Base-by-base conservation (phyloP, 176 grass and related monocot genomes). In the Hordeum vulgare region DNA sequence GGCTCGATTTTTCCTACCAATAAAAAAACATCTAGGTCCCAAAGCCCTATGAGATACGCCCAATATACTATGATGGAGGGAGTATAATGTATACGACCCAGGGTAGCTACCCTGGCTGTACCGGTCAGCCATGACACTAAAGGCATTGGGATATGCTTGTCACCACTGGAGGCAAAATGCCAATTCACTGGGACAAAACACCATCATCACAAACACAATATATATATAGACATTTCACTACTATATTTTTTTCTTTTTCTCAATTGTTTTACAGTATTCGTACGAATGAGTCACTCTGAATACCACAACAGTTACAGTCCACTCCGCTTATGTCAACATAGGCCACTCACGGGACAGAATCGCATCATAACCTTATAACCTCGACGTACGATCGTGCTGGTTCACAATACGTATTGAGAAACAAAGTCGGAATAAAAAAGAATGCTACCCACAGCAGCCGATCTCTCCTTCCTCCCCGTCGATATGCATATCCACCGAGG, bases 391-490 rank as follows among this genome's bases (percentile, higher is more conserved):
- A 54, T 7, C 51, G 18, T 54, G 51, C 18, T 54, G 18, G 18
- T 8, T 6, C 17, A 54, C 51, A 54, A 54, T 54, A 54, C 18
- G 51, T 54, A 54, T 54, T 53, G 51, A 2, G 18, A 54, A 54
- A 8, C 51, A 54, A 54, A 54, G 49, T 53, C 18, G 8, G 1
- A 26, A 25, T 7, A 23, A 6, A 37, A 68, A 26, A 12, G 79
- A 57, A 57, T 73, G 26, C 86, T 88, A 80, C 14, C 56, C 75
- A 67, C 25, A 83, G 44, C 47, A 89, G 81, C 18, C 59, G 40
- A 90, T 92, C 86, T 54, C 51, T 8, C 51, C 51, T 54, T 54
- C 51, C 51, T 54, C 49, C 49, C 1, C 18, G 47, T 51, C 47
- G 15, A 51, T 18, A 18, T 51, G 14, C 47, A 54, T 21, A 54